phyloP scores from a whole-genome alignment of 179 eudicot species.

The Silene noctiflora region DNA sequence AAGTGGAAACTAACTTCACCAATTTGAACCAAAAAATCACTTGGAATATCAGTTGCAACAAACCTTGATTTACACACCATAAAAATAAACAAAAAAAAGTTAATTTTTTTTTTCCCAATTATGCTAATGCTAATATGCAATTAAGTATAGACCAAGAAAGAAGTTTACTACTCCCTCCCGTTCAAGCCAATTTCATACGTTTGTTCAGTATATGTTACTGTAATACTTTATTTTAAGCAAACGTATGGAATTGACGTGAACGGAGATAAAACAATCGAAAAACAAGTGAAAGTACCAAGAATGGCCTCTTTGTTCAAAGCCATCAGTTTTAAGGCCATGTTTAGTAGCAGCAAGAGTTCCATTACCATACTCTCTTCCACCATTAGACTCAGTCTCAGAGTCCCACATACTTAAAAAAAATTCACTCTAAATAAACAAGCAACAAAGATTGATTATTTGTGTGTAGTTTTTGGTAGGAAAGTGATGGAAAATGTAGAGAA shows the following conservation, averaged over 20 bases:
- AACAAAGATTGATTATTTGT: background rate
- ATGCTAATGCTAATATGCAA: background rate
- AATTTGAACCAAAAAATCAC: constrained; percentile 80
- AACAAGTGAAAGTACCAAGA: constrained; percentile 53
- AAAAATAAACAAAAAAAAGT: background rate
- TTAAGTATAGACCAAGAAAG: no score
- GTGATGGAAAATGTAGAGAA: constrained; percentile 17
- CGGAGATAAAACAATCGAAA: no score
- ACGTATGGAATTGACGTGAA: no score
- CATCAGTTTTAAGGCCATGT: constrained; percentile 73
- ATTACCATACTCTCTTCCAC: constrained; percentile 63
- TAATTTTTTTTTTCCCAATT: no score
- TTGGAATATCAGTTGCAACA: constrained; percentile 87
- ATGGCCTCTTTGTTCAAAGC: constrained; percentile 90
- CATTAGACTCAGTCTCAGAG: constrained; percentile 66
- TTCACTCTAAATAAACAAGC: background rate
- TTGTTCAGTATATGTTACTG: no score
- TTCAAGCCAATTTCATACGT: no score
- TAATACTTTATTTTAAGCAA: no score
- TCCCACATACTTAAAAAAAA: constrained; percentile 68
- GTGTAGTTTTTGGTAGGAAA: background rate
- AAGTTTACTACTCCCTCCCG: no score
- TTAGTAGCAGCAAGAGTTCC: constrained; percentile 56
- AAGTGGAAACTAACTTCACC: constrained; percentile 79
- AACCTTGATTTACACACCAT: constrained; percentile 41